phyloP scores from a whole-genome alignment of 345 rosid genomes.

The Ailanthus altissimus region DNA sequence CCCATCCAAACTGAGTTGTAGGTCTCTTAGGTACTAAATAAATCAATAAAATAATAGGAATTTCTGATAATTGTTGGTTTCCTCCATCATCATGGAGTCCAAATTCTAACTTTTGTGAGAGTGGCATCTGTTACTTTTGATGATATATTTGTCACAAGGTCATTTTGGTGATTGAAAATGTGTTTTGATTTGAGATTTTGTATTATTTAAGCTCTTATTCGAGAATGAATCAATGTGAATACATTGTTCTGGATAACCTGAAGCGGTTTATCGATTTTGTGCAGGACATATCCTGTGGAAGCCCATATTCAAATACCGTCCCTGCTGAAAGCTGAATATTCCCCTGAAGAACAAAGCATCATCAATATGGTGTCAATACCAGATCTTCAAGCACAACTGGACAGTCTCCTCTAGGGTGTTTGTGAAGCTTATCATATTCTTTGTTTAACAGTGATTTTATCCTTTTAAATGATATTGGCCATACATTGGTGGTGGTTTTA shows the following conservation, averaged over 20 bases:
- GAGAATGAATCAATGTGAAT: not conserved
- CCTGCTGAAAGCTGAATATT: slow-evolving; percentile 72
- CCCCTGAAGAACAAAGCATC: slow-evolving; percentile 64
- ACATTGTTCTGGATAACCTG: not conserved
- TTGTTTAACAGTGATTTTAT: not conserved
- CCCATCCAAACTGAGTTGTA: not conserved
- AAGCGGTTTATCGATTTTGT: slow-evolving; percentile 5
- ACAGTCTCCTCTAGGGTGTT: slow-evolving; percentile 50
- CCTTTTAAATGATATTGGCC: not conserved
- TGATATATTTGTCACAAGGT: not conserved
- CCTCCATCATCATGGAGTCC: not conserved
- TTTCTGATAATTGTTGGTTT: not conserved
- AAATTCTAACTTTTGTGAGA: not conserved
- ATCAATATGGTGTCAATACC: slow-evolving; percentile 62
- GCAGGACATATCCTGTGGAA: slow-evolving; percentile 95
- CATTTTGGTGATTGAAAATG: not conserved
- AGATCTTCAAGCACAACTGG: slow-evolving; percentile 78
- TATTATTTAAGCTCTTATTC: not conserved
- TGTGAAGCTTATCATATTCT: not conserved
- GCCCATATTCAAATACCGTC: slow-evolving; percentile 84
- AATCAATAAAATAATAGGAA: not conserved
- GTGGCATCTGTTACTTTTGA: not conserved
- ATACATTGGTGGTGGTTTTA: too few relatives aligned
- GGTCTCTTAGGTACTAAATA: not conserved
- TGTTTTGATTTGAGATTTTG: not conserved